Evolutionary conservation across 345 rosid genomes (phyloP), one percentile per base, ranked within the genome.

Genomic region (Arabidopsis arenosa): DNA sequence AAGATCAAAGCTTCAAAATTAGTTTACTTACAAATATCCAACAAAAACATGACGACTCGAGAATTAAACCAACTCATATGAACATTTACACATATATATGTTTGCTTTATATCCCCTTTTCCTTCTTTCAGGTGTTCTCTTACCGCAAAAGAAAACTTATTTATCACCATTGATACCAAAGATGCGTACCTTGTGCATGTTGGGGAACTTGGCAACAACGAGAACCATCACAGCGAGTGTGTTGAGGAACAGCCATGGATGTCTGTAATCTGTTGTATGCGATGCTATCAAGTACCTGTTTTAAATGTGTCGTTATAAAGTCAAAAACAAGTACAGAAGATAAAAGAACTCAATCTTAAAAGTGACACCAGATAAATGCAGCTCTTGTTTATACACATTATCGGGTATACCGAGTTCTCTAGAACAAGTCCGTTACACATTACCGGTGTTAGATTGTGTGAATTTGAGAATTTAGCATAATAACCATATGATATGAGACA

Each of bases 171-270:
- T 93, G 83, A 96, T 96, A 78, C 99, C 99, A 65, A 96, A 96
- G 78, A 96, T 96, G 57, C 99, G 92, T 48, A 96, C 99, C 82
- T 93, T 93, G 89, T 96, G 99, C 99, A 96, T 96, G 62, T 96
- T 88, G 12, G 96, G 98, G 82, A 96, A 96, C 89, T 96, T 96
- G 54, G 99, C 99, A 56, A 96, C 64, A 37, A 96, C 99, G 18
- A 93, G 94, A 75, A 96, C 88, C 12, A 84, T 55, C 68, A 89
- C 96, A 7, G 98, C 98, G 45, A 96, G 77, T 6, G 98, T 93
- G 90, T 93, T 93, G 72, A 90, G 79, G 51, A 95, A 87, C 40
- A 93, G 87, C 99, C 94, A 90, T 15, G 97, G 99, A 79, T 90
- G 89, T 61, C 87, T 86, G 75, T 95, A 90, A 77, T 92, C 96